Conservation (phyloP, 495 filamentous ascomycete genomes). For the Aspergillus carlsbadensis region DNA sequence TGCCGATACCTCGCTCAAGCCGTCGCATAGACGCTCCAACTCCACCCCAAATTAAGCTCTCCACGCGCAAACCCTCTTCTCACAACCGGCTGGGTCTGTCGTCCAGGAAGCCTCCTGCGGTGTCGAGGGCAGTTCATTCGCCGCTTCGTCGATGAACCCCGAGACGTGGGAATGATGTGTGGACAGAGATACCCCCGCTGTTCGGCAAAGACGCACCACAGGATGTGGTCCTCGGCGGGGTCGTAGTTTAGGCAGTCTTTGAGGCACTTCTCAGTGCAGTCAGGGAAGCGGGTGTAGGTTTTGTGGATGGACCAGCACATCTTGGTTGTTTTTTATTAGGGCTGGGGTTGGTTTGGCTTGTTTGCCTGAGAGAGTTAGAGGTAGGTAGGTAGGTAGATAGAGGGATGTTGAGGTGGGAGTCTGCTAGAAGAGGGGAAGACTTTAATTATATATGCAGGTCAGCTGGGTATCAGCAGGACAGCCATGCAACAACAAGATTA, state of each 20-base stretch:
- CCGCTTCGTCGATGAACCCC: neutral
- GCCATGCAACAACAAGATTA: neutral
- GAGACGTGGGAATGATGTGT: neutral
- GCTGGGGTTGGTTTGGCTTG: neutral
- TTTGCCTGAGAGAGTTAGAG: too few species aligned
- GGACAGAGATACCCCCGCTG: neutral
- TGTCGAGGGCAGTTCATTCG: constrained; percentile 4
- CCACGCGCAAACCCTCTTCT: too few species aligned
- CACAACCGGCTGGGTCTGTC: too few species aligned
- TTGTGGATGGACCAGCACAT: constrained; percentile 5
- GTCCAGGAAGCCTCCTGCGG: neutral
- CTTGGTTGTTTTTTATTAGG: neutral
- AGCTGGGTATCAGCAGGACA: neutral
- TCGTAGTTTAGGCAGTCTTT: neutral
- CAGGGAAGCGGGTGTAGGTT: neutral
- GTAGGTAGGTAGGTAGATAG: too few species aligned
- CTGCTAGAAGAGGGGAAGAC: too few species aligned
- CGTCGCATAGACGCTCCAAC: too few species aligned
- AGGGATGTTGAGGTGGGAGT: too few species aligned
- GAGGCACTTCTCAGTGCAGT: neutral
- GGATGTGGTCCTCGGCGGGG: neutral
- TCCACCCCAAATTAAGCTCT: too few species aligned
- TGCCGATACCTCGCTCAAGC: too few species aligned
- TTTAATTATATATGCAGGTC: neutral
- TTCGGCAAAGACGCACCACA: neutral